Percentiles rank a stretch among this genome's conserved stretches.
Conservation (phyloP, 225 moss, liverwort and hornwort genomes). For the Pleurozium schreberi region DNA sequence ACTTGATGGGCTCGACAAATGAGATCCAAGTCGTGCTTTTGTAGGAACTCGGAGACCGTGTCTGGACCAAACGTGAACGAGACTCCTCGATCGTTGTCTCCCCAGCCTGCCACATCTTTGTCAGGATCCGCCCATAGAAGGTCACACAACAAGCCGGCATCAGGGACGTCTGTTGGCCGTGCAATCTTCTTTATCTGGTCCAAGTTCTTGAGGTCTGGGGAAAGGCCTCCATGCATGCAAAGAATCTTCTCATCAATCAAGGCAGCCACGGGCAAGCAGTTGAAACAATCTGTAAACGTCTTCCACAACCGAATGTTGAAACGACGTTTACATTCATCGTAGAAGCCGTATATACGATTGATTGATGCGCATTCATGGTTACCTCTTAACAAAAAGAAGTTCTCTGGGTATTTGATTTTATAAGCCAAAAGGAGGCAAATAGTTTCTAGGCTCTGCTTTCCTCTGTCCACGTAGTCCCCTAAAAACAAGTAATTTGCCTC, state of each 20-base stretch:
- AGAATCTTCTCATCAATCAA: conserved; percentile 99
- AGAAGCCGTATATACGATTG: conserved; percentile 99
- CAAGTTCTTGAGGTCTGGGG: conserved; percentile 89
- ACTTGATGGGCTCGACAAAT: conserved; percentile 99
- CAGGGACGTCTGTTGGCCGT: conserved; percentile 94
- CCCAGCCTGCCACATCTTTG: conserved; percentile 91
- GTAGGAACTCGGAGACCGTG: conserved; percentile 79
- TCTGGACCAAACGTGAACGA: conserved; percentile 85
- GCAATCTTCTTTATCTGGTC: conserved; percentile 99
- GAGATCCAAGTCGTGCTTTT: conserved; percentile 95
- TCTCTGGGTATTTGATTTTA: conserved; percentile 99
- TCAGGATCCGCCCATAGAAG: conserved; percentile 98
- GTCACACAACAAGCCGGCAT: conserved; percentile 90
- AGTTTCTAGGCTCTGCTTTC: conserved; percentile 98
- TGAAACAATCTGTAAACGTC: conserved; percentile 99
- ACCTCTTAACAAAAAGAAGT: conserved; percentile 97
- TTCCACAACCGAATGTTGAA: conserved; percentile 99
- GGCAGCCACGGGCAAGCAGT: conserved; percentile 93
- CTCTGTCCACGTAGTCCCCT: conserved; percentile 98
- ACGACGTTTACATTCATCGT: conserved; percentile 97
- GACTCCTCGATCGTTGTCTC: conserved; percentile 93
- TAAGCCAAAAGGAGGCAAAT: conserved; percentile 96
- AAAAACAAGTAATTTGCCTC: conserved; percentile 99
- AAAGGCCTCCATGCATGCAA: conserved; percentile 99
- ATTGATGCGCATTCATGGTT: conserved; percentile 99